Base-by-base conservation (phyloP, 2,329 filamentous ascomycete species). In the Trichoderma cornu-damae region DNA sequence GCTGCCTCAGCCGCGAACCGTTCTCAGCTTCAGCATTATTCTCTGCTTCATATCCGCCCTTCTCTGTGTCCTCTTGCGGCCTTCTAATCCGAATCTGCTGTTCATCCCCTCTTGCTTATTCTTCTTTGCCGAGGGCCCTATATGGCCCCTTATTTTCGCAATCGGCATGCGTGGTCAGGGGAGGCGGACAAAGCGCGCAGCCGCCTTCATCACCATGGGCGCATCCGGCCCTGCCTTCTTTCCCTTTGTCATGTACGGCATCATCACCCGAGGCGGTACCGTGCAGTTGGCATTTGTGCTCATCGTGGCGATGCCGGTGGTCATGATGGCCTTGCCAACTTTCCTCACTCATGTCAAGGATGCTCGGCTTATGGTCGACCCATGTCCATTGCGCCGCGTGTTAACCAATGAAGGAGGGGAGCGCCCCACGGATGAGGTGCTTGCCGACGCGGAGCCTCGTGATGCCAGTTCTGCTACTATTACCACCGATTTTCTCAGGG, bases 91-190 rank as follows among this genome's bases (percentile, higher is more conserved):
- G 0, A 77, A 83, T 61, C 62, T 80, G 0, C 68, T 84, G 22
- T 72, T 76, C 22, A 76, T 83, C n/a, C 85, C 89, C 62, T 74
- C 88, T 2, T 77, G 86, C 37, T 65, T 92, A 26, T 87, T 88
- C 61, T 86, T 90, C 62, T 90, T 95, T 70, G 90, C 89, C 66
- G 89, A 93, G 69, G 88, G 86, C 0, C 89, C 90, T 51, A 83
- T 90, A 64, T 96, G 89, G 77, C 90, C 91, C 0, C 84, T 92
- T 1, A 85, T 94, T 59, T 90, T 91, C 63, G 85, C 88, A 3
- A 79, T 94, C 11, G 88, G 87, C 3, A 85, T 96, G 59, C 83
- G 89, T 2, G 90, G 90, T 1, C 82, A 95, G 49, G 90, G 90
- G 0, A 80, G 82, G n/a, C 81, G 89, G 62, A 91, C 88, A 3